Percentiles rank a stretch among this genome's conserved stretches.
Conservation (phyloP, 805 yeast genomes). For the Komagataella kurtzmanii region DNA sequence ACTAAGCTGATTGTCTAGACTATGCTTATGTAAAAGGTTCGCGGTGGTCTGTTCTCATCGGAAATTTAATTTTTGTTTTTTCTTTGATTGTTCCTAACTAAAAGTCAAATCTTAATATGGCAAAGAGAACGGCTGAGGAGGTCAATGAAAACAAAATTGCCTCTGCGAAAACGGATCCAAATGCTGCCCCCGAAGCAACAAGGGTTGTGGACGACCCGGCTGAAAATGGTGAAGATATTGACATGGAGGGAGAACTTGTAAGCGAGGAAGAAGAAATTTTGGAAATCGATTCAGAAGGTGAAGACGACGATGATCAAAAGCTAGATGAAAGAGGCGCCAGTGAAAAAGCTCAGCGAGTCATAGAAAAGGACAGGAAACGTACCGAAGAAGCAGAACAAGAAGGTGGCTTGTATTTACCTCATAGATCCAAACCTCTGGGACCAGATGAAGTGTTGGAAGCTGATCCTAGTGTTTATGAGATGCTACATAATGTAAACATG, state of each 20-base stretch:
- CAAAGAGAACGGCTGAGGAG: constrained; percentile 2
- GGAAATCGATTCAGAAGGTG: constrained; percentile 57
- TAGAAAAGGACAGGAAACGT: constrained; percentile 17
- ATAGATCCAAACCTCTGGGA: constrained; percentile 78
- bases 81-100: constrained; percentile 19
- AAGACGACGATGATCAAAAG: constrained; percentile 87
- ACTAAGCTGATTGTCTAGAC: too few relatives aligned
- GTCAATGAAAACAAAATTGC: constrained; percentile 2
- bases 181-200: constrained; percentile 1
- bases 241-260: constrained; percentile 69
- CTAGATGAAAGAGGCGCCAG: constrained; percentile 67
- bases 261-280: background rate
- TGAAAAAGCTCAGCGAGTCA: constrained; percentile 30
- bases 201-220: constrained; percentile 8
- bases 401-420: constrained; percentile 65
- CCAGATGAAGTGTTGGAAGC: constrained; percentile 95
- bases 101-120: constrained; percentile 13
- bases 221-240: constrained; percentile 29
- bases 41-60: background rate
- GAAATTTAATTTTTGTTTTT: background rate
- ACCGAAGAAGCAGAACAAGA: constrained; percentile 22
- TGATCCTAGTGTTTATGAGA: constrained; percentile 90
- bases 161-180: constrained; percentile 9
- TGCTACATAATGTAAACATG: constrained; percentile 86
- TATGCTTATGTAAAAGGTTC: background rate